phyloP scores from a whole-genome alignment of 2,329 filamentous ascomycete species.

The Claviceps quebecensis region DNA sequence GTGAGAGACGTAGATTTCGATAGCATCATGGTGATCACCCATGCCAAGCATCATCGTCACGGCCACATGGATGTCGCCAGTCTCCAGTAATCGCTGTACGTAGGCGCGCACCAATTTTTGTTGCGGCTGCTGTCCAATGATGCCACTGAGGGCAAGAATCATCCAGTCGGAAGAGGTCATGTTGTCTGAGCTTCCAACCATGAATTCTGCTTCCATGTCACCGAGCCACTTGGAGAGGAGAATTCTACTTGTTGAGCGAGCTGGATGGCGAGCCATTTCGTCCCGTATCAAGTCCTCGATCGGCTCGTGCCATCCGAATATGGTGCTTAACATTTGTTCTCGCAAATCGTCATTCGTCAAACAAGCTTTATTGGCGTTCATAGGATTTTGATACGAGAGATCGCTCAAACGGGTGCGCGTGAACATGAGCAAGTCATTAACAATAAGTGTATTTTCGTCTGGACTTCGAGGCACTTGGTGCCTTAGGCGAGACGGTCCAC shows the following conservation, averaged over 20 bases:
- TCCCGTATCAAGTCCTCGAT: slow-evolving; percentile 70
- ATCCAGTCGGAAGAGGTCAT: slow-evolving; percentile 96
- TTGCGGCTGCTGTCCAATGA: slow-evolving; percentile 61
- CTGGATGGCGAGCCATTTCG: slow-evolving; percentile 62
- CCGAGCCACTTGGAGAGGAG: slow-evolving; percentile 88
- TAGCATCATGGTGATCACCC: slow-evolving; percentile 84
- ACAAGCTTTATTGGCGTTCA: slow-evolving; percentile 39
- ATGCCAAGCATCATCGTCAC: slow-evolving; percentile 87
- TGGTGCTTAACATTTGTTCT: slow-evolving; percentile 78
- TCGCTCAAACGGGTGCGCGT: slow-evolving; percentile 70
- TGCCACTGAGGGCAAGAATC: slow-evolving; percentile 79
- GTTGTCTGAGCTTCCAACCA: slow-evolving; percentile 67
- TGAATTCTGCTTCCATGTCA: slow-evolving; percentile 66
- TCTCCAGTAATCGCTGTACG: slow-evolving; percentile 77
- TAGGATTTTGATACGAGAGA: slow-evolving; percentile 63
- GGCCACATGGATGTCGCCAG: slow-evolving; percentile 80
- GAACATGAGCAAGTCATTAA: slow-evolving; percentile 74
- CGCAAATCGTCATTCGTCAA: slow-evolving; percentile 69
- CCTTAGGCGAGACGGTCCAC: slow-evolving; percentile 54
- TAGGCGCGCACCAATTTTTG: slow-evolving; percentile 86
- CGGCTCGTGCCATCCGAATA: slow-evolving; percentile 90
- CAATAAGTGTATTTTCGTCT: slow-evolving; percentile 51
- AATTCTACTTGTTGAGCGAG: slow-evolving; percentile 63
- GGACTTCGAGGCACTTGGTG: slow-evolving; percentile 72
- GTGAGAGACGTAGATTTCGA: slow-evolving; percentile 90